Base-by-base conservation (phyloP, 2,329 filamentous ascomycete genomes). In the Byssochlamys sp. region DNA sequence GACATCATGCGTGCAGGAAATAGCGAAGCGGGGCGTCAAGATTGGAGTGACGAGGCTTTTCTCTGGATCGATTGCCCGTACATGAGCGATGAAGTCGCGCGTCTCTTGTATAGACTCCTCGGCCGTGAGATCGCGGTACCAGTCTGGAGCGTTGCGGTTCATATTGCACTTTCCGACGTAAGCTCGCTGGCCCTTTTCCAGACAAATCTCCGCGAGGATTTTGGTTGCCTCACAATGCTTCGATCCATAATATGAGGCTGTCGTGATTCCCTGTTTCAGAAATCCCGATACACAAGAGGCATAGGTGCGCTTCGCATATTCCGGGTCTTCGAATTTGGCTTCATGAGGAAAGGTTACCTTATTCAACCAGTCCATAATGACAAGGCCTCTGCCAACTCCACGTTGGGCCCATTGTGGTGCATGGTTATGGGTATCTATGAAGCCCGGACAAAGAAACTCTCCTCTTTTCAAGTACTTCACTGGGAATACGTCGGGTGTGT, bases 351-450 rank as follows among this genome's bases (percentile, higher is more conserved):
- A 88, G 0, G 85, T 88, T 27, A 85, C 75, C n/a, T 80, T 69
- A 33, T 82, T 76, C 1, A 88, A 75, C 85, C 85, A 88, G 65
- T 86, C 81, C 6, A 85, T 61, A 5, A 78, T 66, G 2, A 68
- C 61, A 6, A 64, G 48, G 5, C 75, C 75, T 55, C 74, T 73
- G 4, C 77, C 77, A 2, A 74, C 66, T 4, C 77, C 76, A 19
- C 76, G 72, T 60, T 78, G 76, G 25, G 75, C 69, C 73, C 75
- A 80, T 69, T 81, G 78, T 2, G 85, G 84, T 0, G 85, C 85
- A 64, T 88, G 85, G 59, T 85, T 86, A 69, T 88, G 85, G 1
- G 84, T 87, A 71, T 88, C 85, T 55, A 88, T 73, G 59, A 73
- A 73, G 12, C 68, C 69, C 0, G 70, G 71, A 53, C 66, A 64